Conservation (phyloP, 352 stramenopile genomes). For the Pelagophyceae sp. region DNA sequence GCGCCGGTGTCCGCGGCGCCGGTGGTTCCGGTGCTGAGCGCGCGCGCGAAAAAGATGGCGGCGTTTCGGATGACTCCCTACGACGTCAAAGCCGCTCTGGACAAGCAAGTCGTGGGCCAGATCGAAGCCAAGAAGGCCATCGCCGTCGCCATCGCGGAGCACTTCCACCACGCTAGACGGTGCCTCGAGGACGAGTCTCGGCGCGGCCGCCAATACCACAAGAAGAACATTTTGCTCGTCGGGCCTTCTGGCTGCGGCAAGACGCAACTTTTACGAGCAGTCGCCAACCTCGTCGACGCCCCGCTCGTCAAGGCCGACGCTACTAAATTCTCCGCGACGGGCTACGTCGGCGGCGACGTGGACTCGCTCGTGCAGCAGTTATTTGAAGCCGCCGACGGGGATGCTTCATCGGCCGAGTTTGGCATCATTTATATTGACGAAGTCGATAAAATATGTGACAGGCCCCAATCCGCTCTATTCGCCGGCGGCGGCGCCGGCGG, state of each 20-base stretch:
- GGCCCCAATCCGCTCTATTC: too few species aligned
- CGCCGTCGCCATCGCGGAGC: conserved; percentile 4
- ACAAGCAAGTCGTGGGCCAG: conserved; percentile 7
- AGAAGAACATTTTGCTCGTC: conserved; percentile 12
- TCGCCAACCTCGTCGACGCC: conserved; percentile 6
- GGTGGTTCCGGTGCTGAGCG: too few species aligned
- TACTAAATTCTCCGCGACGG: conserved; percentile 19
- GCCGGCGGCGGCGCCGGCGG: background rate
- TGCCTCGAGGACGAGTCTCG: background rate
- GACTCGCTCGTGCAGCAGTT: background rate
- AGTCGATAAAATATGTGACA: conserved; percentile 8
- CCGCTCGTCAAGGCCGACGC: conserved; percentile 16
- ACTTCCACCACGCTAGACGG: conserved; percentile 8
- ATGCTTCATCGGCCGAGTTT: background rate
- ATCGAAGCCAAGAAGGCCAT: conserved; percentile 15
- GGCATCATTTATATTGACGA: conserved; percentile 21
- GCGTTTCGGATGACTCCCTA: too few species aligned
- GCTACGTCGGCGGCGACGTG: conserved; percentile 12
- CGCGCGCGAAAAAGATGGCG: too few species aligned
- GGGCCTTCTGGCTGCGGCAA: conserved; percentile 5
- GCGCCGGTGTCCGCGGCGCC: too few species aligned
- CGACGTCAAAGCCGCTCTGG: too few species aligned
- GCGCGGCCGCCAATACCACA: background rate
- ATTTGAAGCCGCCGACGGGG: conserved; percentile 3
- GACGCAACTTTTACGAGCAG: conserved; percentile 1